phyloP scores from a whole-genome alignment of 768 basidiomycete genomes.

The Lentinus tigrinus region DNA sequence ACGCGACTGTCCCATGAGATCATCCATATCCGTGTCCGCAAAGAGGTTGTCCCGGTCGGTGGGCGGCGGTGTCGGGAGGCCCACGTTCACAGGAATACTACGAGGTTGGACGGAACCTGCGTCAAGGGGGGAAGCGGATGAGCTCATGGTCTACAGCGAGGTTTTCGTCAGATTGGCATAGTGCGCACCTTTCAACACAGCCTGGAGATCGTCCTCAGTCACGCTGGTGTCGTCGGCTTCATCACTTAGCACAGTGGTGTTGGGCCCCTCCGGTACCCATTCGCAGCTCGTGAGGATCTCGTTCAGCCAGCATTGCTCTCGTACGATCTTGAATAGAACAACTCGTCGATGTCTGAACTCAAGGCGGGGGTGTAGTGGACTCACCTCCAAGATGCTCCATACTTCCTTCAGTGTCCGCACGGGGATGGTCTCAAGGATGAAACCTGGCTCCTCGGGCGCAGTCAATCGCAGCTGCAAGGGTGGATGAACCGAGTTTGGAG shows the following conservation, averaged over 20 bases:
- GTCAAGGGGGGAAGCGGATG: not conserved
- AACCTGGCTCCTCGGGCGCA: constrained; percentile 74
- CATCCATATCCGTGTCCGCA: constrained; percentile 38
- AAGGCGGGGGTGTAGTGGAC: not conserved
- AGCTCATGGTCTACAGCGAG: not conserved
- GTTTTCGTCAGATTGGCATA: not conserved
- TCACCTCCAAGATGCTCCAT: constrained; percentile 73
- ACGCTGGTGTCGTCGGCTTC: constrained; percentile 37
- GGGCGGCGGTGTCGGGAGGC: constrained; percentile 43
- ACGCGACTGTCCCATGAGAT: constrained; percentile 30
- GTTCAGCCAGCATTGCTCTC: constrained; percentile 85
- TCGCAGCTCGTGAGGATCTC: constrained; percentile 58
- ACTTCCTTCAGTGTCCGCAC: constrained; percentile 73
- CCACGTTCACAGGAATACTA: constrained; percentile 74
- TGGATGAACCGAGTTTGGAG: constrained; percentile 66
- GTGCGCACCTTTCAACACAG: constrained; percentile 58
- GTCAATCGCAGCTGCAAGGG: constrained; percentile 66
- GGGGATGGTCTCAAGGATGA: constrained; percentile 66
- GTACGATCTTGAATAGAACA: constrained; percentile 51
- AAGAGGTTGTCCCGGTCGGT: constrained; percentile 32
- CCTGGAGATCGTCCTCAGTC: constrained; percentile 58
- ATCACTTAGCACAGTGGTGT: constrained; percentile 20
- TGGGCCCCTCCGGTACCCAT: constrained; percentile 58
- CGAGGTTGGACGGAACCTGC: constrained; percentile 53
- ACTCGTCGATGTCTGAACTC: not conserved